Evolutionary conservation across 441 rosid genomes (phyloP).

Genomic region (Melastoma candidum): DNA sequence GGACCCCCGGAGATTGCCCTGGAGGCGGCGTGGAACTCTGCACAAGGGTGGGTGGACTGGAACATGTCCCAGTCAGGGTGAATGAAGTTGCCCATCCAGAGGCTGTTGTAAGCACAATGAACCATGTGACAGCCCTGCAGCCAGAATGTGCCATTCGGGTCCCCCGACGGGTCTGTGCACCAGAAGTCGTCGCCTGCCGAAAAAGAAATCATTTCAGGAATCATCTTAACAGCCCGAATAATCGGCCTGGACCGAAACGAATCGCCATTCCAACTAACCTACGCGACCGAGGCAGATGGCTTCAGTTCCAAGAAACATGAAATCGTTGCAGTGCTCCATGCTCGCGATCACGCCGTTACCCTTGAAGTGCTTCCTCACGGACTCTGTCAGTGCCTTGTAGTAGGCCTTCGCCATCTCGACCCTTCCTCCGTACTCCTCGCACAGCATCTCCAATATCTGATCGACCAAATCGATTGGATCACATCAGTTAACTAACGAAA

Average conservation of each 20-base stretch:
- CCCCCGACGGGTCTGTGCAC: constrained; percentile 94
- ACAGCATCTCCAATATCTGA: constrained; percentile 74
- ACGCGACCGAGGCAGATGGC: constrained; percentile 88
- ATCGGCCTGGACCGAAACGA: too few species aligned
- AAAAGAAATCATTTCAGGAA: too few species aligned
- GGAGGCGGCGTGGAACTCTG: constrained; percentile 20
- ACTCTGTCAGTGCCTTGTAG: constrained; percentile 61
- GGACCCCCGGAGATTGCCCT: constrained; percentile 21
- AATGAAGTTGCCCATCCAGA: constrained; percentile 78
- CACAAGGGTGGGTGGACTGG: constrained; percentile 19
- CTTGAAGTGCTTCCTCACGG: constrained; percentile 66
- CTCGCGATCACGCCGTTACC: constrained; percentile 96
- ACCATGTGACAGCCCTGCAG: constrained; percentile 98
- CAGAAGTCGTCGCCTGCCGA: constrained; percentile 81
- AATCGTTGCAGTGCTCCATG: constrained; percentile 96
- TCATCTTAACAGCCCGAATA: too few species aligned
- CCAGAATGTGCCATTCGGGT: constrained; percentile 90
- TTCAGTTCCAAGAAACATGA: constrained; percentile 91
- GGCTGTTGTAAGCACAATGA: constrained; percentile 87
- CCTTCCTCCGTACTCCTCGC: constrained; percentile 86
- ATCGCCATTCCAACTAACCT: constrained; percentile 31
- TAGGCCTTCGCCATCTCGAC: constrained; percentile 81
- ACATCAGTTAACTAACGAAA: not conserved
- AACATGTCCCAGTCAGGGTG: constrained; percentile 24
- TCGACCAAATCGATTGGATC: not conserved